Percentiles rank a stretch among this genome's conserved stretches.
phyloP scores from a whole-genome alignment of 2,329 filamentous ascomycete genomes.

The Calonectria leucothoes region DNA sequence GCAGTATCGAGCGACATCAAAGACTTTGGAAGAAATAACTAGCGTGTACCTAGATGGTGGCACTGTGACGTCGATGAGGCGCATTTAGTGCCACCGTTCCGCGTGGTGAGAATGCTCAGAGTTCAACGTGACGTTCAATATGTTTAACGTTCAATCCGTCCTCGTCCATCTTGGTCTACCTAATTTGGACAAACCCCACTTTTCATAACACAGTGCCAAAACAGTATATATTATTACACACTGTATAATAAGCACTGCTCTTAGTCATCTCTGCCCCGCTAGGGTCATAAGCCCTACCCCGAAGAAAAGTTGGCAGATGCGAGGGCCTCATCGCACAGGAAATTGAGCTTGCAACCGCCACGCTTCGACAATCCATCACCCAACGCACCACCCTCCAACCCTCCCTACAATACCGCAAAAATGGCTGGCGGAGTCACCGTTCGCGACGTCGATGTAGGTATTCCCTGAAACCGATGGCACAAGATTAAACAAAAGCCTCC shows the following conservation, averaged over 20 bases:
- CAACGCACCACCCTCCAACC: slow-evolving; percentile 44
- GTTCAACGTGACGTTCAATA: not conserved
- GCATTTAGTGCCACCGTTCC: not conserved
- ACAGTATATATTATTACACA: slow-evolving; percentile 19
- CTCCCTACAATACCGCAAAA: slow-evolving; percentile 67
- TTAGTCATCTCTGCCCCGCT: slow-evolving; percentile 41
- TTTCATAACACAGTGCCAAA: not conserved
- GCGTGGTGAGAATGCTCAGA: not conserved
- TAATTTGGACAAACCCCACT: not conserved
- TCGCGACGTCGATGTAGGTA: slow-evolving; percentile 86
- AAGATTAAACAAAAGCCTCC: slow-evolving; percentile 19
- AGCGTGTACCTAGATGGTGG: not conserved
- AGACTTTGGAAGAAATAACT: not conserved
- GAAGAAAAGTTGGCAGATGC: slow-evolving; percentile 41
- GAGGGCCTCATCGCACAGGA: slow-evolving; percentile 30
- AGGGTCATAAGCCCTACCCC: slow-evolving; percentile 50
- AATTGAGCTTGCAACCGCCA: slow-evolving; percentile 38
- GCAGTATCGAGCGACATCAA: not conserved
- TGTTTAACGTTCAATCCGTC: not conserved
- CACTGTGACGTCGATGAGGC: not conserved
- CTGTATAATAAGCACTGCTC: slow-evolving; percentile 26
- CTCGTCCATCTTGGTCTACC: not conserved
- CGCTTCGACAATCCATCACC: slow-evolving; percentile 46
- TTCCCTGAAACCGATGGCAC: slow-evolving; percentile 43
- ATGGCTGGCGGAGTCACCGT: slow-evolving; percentile 85